Evolutionary conservation across 345 rosid species (phyloP), one percentile per base, ranked within the genome.

Genomic region (Toxicodendron radicans): DNA sequence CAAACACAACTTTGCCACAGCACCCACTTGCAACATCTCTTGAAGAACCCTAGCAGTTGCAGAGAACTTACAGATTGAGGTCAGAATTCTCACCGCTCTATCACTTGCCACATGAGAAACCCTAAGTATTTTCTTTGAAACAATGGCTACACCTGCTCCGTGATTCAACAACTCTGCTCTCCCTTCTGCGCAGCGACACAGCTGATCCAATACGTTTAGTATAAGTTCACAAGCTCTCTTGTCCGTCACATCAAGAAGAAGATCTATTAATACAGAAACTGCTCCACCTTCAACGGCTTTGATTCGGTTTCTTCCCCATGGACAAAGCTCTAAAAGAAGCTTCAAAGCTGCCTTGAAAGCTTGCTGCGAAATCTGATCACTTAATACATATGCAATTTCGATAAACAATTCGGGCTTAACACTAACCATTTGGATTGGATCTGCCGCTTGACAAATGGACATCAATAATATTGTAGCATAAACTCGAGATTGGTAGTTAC

Each of bases 221-320:
- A 38, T 75, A 58, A 88, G 79, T 74, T 91, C 95, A 21, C 80
- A 71, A 27, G 18, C 54, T 63, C 89, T 77, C 70, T 61, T 78
- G 27, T 83, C 84, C 0, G 75, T 51, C 1, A 71, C 75, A n/a
- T 88, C 81, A 2, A 90, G 79, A n/a, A 90, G 89, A 30, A 87
- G 80, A 73, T 86, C 88, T 11, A 84, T 49, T 56, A 90, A 53
- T 3, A 77, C 77, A 0, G 71, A 17, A 8, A 87, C 78, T 2
- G 75, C 83, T 0, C 87, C 81, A 1, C 80, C 87, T n/a, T 81
- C 84, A 0, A 80, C 78, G 0, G 90, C 90, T 67, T 86, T 90
- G 80, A 81, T 73, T 78, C 89, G 60, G 86, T 87, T 90, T 59
- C 89, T 76, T 10, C 91, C 91, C 95, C 90, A 87, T 1, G 92